Evolutionary conservation across 1,139 yeast species (phyloP).

Genomic region (Pichia sp.): DNA sequence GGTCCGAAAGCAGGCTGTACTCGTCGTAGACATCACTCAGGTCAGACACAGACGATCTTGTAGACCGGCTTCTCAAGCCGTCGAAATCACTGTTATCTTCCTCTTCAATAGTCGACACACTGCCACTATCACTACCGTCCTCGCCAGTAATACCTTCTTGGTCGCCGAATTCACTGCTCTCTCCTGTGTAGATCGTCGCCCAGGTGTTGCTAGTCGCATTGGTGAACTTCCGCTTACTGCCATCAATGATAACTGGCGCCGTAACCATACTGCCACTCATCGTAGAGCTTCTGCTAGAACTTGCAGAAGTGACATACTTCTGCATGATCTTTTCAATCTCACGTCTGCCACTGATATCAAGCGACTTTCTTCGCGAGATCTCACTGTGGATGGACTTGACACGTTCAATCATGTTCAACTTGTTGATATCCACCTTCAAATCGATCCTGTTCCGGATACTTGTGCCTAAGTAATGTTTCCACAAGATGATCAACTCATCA

Average conservation of each 20-base stretch:
- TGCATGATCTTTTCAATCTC: constrained; percentile 19
- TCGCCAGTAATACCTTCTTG: not conserved
- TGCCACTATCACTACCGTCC: not conserved
- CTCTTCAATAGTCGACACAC: constrained; percentile 16
- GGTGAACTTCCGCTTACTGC: not conserved
- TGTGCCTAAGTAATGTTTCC: constrained; percentile 31
- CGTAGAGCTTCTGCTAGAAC: constrained; percentile 5
- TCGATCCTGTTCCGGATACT: constrained; percentile 29
- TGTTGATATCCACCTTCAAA: constrained; percentile 29
- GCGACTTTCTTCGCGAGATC: not conserved
- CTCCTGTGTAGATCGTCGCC: not conserved
- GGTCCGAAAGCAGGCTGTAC: constrained; percentile 15
- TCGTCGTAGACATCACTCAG: constrained; percentile 15
- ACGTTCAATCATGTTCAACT: constrained; percentile 9
- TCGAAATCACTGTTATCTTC: constrained; percentile 17
- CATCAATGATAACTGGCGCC: not conserved
- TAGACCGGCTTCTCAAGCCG: not conserved
- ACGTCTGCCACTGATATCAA: constrained; percentile 20
- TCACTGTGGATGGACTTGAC: constrained; percentile 13
- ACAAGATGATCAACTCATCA: constrained; percentile 21
- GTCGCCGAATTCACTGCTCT: not conserved
- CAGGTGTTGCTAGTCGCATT: not conserved
- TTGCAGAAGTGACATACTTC: constrained; percentile 22
- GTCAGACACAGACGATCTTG: constrained; percentile 18
- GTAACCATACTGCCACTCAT: not conserved